Conservation (phyloP, 2,329 filamentous ascomycete genomes). For the Corynespora cassiicola region DNA sequence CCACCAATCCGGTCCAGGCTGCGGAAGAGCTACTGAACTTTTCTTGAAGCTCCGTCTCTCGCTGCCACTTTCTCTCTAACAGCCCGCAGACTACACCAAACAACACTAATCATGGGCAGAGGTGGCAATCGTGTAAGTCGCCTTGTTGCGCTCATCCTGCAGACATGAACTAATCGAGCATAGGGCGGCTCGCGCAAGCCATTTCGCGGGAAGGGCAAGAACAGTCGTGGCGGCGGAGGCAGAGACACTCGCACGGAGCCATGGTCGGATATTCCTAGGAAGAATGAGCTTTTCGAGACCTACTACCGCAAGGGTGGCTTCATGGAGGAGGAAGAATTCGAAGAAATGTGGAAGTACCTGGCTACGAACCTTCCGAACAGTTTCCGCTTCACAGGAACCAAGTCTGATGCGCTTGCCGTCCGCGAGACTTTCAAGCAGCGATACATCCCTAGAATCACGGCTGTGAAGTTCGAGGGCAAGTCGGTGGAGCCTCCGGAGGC, state of each 20-base stretch:
- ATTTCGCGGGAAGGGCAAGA: slow-evolving; percentile 38
- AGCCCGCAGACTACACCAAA: background rate
- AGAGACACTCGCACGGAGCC: slow-evolving; percentile 39
- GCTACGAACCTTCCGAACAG: slow-evolving; percentile 91
- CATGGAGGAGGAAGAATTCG: slow-evolving; percentile 77
- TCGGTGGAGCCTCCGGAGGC: slow-evolving; percentile 81
- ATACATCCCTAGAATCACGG: slow-evolving; percentile 89
- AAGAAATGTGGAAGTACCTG: slow-evolving; percentile 83
- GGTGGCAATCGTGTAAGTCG: slow-evolving; percentile 34
- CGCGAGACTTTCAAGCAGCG: slow-evolving; percentile 85
- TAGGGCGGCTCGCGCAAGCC: slow-evolving; percentile 36
- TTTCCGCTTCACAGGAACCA: slow-evolving; percentile 96
- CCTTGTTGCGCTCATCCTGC: background rate
- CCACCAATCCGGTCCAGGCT: slow-evolving; percentile 22
- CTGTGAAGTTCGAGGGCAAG: slow-evolving; percentile 82
- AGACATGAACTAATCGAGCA: slow-evolving; percentile 13
- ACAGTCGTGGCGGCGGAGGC: slow-evolving; percentile 33
- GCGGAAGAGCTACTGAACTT: slow-evolving; percentile 27
- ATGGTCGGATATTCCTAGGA: slow-evolving; percentile 69
- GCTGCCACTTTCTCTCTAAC: slow-evolving; percentile 8
- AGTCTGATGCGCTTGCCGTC: slow-evolving; percentile 91
- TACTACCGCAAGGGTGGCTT: slow-evolving; percentile 79
- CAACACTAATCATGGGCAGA: slow-evolving; percentile 39
- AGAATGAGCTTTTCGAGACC: slow-evolving; percentile 82
- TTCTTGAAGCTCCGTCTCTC: slow-evolving; percentile 33